Evolutionary conservation across 2,329 filamentous ascomycete genomes (phyloP).

Genomic region (Aspergillus latus): DNA sequence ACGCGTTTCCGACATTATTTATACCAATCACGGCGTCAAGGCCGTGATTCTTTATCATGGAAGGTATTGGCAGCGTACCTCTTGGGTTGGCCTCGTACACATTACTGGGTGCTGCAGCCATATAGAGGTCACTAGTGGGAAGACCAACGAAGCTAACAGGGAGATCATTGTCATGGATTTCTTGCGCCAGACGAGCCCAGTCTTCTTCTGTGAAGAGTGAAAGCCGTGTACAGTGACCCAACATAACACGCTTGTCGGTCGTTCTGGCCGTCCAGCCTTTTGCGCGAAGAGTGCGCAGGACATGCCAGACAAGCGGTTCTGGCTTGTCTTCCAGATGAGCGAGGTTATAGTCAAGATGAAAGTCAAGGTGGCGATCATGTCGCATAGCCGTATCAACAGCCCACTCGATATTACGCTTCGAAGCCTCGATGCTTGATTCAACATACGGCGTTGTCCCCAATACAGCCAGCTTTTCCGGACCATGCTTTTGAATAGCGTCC

Average conservation of each 20-base stretch:
- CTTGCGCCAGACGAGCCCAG: slow-evolving; percentile 50
- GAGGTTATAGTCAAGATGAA: slow-evolving; percentile 71
- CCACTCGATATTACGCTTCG: slow-evolving; percentile 62
- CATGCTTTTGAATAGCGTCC: slow-evolving; percentile 40
- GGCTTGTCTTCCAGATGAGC: slow-evolving; percentile 48
- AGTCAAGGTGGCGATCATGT: slow-evolving; percentile 60
- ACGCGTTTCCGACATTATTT: slow-evolving; percentile 74
- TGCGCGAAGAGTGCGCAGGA: slow-evolving; percentile 53
- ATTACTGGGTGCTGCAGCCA: slow-evolving; percentile 54
- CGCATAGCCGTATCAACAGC: slow-evolving; percentile 57
- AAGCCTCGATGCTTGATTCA: slow-evolving; percentile 52
- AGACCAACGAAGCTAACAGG: slow-evolving; percentile 68
- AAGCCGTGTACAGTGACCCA: slow-evolving; percentile 69
- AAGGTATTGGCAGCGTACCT: slow-evolving; percentile 62
- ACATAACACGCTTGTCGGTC: slow-evolving; percentile 52
- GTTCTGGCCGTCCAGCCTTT: slow-evolving; percentile 50
- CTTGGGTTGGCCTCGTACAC: slow-evolving; percentile 39
- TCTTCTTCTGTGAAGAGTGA: slow-evolving; percentile 55
- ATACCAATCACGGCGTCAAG: slow-evolving; percentile 63
- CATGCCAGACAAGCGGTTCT: slow-evolving; percentile 55
- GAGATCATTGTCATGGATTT: slow-evolving; percentile 51
- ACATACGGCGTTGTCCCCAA: slow-evolving; percentile 71
- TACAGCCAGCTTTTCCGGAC: slow-evolving; percentile 51
- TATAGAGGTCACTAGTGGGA: slow-evolving; percentile 70
- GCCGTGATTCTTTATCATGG: slow-evolving; percentile 59